Base-by-base conservation (phyloP, 257 asterid genomes). In the Penstemon barbatus region DNA sequence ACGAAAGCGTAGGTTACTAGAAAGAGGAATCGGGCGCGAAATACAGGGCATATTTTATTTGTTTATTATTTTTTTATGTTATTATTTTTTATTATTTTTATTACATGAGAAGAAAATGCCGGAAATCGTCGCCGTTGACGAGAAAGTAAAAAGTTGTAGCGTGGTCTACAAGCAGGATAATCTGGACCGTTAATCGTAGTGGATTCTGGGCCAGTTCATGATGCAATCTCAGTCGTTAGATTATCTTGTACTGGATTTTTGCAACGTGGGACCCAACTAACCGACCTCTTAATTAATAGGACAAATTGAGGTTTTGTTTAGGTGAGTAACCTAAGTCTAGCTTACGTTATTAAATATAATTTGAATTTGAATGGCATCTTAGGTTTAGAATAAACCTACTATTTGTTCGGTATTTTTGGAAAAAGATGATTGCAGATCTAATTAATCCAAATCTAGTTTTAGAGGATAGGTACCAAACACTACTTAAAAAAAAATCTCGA, bases 41-140 rank as follows among this genome's bases (percentile, higher is more conserved):
- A 74, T 77, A 80, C 78, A 62, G 68, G 72, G 69, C 54, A 51
- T 66, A 61, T 57, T 69, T 62, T 68, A 7, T 72, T 33, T 68
- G 13, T 43, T 33, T 57, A 60, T 51, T 70, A 43, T 36, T 63
- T 33, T 38, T 33, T 46, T 63, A 7, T 43, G 36, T 63, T 56
- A 18, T 54, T 37, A 8, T 40, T 68, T 42, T 53, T 5, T 8
- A 4, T 70, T 9, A 25, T 6, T 48, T 41, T 45, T 63, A 18
- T 63, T 45, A 42, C 10, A 13, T 4, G 15, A 49, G 57, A 39
- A 11, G 13, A 37, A 65, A 58, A 71, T 57, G 83, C 62, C 75
- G 46, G 73, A 73, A 78, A 78, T 78, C 81, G 81, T n/a, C 74
- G 83, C 83, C 81, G 86, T 81, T 72, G 79, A 71, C 33, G 57